A percentile compares a stretch with the other conserved stretches of the same genome.
These are phyloP conservation scores for Cladophialophora yegresii DNA, from an alignment of 2,329 filamentous ascomycete genomes.

Conservation along the genomic window DNA sequence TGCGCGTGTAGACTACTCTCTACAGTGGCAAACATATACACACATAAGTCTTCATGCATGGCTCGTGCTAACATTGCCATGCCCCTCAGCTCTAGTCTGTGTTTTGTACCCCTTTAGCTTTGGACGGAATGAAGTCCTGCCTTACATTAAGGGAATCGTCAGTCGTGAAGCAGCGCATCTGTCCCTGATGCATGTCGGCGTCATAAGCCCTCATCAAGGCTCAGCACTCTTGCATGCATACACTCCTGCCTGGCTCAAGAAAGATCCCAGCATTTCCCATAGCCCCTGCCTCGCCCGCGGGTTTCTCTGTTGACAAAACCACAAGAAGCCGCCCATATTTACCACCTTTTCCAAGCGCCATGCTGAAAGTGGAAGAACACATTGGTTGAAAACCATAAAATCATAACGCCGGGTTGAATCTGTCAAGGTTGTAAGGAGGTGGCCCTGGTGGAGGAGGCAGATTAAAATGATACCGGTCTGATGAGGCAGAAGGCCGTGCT, in stretches of 20 bases:
- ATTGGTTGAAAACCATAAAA: constrained; percentile 1
- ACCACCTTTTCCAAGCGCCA: constrained; percentile 18
- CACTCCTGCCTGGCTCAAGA: not conserved
- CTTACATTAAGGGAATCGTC: not conserved
- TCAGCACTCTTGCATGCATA: not conserved
- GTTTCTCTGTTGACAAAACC: not conserved
- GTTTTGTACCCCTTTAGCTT: not conserved
- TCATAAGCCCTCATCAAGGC: not conserved
- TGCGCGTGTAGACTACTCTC: not conserved
- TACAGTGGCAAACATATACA: constrained; percentile 2
- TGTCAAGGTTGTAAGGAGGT: constrained; percentile 17
- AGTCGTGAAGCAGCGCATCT: not conserved
- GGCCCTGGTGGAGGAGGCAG: constrained; percentile 16
- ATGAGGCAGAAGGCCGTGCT: constrained; percentile 7
- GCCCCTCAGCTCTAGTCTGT: not conserved
- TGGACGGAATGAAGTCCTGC: not conserved
- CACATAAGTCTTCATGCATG: constrained; percentile 7
- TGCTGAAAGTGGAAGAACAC: constrained; percentile 18
- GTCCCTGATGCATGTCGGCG: not conserved
- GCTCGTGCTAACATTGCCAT: constrained; percentile 1
- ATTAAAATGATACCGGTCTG: constrained; percentile 28
- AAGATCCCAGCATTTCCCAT: not conserved
- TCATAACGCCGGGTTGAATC: constrained; percentile 21
- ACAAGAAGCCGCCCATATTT: not conserved
- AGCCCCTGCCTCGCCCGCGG: not conserved